Evolutionary conservation across 2,329 filamentous ascomycete species (phyloP).

Genomic region (Cladorrhinum sp.): DNA sequence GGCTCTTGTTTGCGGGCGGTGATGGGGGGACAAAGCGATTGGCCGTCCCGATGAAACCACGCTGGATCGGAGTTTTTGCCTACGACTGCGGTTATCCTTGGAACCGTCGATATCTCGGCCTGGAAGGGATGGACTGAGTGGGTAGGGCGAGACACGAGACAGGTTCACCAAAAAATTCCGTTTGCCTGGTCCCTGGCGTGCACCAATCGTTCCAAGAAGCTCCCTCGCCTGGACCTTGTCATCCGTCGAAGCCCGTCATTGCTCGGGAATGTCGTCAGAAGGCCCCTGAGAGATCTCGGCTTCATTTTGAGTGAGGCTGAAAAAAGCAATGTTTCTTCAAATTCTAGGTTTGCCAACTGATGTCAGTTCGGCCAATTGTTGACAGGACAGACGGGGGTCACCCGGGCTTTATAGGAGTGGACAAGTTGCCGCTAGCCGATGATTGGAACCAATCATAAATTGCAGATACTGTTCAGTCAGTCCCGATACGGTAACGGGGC

Average conservation of each 20-base stretch:
- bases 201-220: background rate
- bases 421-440: conserved; percentile 3
- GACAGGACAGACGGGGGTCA: background rate
- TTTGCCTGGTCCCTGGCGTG: background rate
- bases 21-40: background rate
- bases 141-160: background rate
- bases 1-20: background rate
- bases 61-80: background rate
- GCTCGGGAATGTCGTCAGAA: conserved; percentile 1
- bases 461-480: background rate
- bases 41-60: background rate
- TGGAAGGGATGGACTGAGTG: background rate
- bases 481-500: background rate
- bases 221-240: background rate
- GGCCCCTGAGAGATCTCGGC: background rate
- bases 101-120: background rate
- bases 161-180: background rate
- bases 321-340: background rate
- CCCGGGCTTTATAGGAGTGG: background rate
- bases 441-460: background rate
- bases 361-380: conserved; percentile 7
- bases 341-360: background rate
- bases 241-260: background rate
- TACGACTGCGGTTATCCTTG: background rate
- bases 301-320: conserved; percentile 2